Conservation (phyloP, 1,139 yeast genomes). For the Candida albicans region DNA sequence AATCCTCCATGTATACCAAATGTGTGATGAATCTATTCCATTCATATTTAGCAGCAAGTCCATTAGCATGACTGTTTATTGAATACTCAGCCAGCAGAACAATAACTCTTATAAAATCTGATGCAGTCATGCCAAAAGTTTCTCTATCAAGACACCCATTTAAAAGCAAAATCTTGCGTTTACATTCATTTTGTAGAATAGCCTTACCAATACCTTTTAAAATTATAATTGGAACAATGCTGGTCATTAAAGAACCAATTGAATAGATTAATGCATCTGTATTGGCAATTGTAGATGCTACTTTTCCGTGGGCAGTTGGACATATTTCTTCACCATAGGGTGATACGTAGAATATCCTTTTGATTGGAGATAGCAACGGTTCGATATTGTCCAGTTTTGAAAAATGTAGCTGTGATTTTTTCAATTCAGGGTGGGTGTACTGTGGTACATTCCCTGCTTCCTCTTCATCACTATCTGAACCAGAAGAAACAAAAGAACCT, state of each 20-base stretch:
- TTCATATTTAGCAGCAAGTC: constrained; percentile 9
- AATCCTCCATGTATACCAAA: constrained; percentile 49
- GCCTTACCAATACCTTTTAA: constrained; percentile 73
- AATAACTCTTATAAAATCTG: constrained; percentile 56
- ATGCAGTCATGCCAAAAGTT: constrained; percentile 64
- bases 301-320: constrained; percentile 72
- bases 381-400: constrained; percentile 52
- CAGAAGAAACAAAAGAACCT: neutral
- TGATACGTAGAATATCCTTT: constrained; percentile 74
- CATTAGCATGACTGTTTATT: constrained; percentile 16
- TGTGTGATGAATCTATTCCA: constrained; percentile 57
- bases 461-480: constrained; percentile 27
- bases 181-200: constrained; percentile 36
- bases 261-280: constrained; percentile 69
- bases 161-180: constrained; percentile 55
- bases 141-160: constrained; percentile 80
- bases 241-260: constrained; percentile 87
- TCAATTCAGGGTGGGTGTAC: constrained; percentile 77
- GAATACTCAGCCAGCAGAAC: constrained; percentile 50
- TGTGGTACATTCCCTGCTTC: constrained; percentile 66
- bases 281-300: constrained; percentile 48
- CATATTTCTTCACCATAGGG: constrained; percentile 88
- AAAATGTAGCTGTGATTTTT: constrained; percentile 72
- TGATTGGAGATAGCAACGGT: constrained; percentile 75
- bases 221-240: constrained; percentile 74